Percentiles rank a stretch among this genome's conserved stretches.
These are phyloP conservation scores for Veloporphyrellus conicus DNA, from an alignment of 1,284 basidiomycete species.

Conservation along the genomic window DNA sequence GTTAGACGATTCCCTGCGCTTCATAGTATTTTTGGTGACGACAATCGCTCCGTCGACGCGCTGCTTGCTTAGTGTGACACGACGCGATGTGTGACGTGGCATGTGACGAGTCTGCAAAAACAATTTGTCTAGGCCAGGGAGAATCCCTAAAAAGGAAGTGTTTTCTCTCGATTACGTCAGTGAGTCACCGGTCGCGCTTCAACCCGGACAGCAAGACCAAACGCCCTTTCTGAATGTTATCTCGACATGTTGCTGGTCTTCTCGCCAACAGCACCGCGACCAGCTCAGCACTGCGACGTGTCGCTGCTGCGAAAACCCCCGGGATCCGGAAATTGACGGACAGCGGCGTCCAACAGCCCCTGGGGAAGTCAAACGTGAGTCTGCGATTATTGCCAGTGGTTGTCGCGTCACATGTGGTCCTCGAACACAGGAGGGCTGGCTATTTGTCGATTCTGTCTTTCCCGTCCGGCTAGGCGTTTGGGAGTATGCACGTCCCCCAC, in stretches of 20 bases:
- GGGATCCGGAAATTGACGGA: conserved; percentile 11
- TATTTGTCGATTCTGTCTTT: conserved; percentile 58
- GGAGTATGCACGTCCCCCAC: conserved; percentile 42
- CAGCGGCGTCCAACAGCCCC: not conserved
- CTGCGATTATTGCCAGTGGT: conserved; percentile 13
- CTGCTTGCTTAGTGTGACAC: conserved; percentile 11
- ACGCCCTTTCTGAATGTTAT: conserved; percentile 16
- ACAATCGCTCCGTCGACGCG: not conserved
- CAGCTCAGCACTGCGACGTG: conserved; percentile 3
- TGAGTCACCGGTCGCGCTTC: too few relatives aligned
- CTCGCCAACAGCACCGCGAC: not conserved
- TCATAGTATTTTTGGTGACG: conserved; percentile 15
- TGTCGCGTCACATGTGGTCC: conserved; percentile 5
- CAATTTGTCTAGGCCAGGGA: conserved; percentile 19
- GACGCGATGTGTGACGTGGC: conserved; percentile 22
- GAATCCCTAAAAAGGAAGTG: conserved; percentile 10
- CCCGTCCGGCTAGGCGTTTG: conserved; percentile 47
- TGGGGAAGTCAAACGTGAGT: conserved; percentile 18
- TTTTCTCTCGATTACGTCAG: conserved; percentile 11
- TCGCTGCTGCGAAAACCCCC: not conserved
- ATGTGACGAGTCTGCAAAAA: conserved; percentile 19
- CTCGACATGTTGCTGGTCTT: conserved; percentile 10
- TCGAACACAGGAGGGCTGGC: conserved; percentile 36
- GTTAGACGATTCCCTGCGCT: conserved; percentile 15
- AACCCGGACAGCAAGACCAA: too few relatives aligned